Conservation (phyloP, 495 filamentous ascomycete genomes). For the Cercophora samala region DNA sequence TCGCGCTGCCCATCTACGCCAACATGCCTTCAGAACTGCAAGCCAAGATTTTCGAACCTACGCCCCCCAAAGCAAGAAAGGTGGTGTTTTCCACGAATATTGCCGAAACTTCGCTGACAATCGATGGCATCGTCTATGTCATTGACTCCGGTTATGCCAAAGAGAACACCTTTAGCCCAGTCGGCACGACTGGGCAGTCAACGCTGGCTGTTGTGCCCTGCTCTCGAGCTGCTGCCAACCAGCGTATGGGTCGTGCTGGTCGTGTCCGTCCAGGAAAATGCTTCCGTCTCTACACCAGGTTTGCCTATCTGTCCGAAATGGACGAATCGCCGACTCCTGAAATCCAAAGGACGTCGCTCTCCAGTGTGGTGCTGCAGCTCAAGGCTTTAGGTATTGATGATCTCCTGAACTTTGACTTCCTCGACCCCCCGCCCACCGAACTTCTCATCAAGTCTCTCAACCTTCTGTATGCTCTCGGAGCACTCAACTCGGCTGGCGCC, state of each 20-base stretch:
- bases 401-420: conserved; percentile 91
- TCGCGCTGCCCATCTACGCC: conserved; percentile 85
- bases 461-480: conserved; percentile 86
- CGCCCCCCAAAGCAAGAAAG: conserved; percentile 73
- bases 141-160: conserved; percentile 93
- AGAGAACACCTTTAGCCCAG: conserved; percentile 89
- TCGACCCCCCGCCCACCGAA: conserved; percentile 90
- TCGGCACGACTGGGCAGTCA: conserved; percentile 77
- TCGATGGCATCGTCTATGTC: conserved; percentile 88
- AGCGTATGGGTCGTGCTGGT: conserved; percentile 86
- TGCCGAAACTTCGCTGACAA: conserved; percentile 83
- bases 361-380: conserved; percentile 75
- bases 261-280: conserved; percentile 92
- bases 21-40: conserved; percentile 84
- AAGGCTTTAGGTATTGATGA: conserved; percentile 94
- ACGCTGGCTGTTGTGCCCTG: conserved; percentile 86
- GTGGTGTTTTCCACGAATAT: conserved; percentile 90
- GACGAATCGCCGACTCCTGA: conserved; percentile 91
- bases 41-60: conserved; percentile 86
- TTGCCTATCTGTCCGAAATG: conserved; percentile 90
- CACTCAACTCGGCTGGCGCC: conserved; percentile 83
- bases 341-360: conserved; percentile 89
- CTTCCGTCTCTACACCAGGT: conserved; percentile 93
- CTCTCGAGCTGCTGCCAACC: conserved; percentile 91
- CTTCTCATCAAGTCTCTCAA: conserved; percentile 88